Percentiles rank a stretch among this genome's conserved stretches.
phyloP scores from a whole-genome alignment of 805 yeast genomes.

The Zygosaccharomyces gambellarensis region DNA sequence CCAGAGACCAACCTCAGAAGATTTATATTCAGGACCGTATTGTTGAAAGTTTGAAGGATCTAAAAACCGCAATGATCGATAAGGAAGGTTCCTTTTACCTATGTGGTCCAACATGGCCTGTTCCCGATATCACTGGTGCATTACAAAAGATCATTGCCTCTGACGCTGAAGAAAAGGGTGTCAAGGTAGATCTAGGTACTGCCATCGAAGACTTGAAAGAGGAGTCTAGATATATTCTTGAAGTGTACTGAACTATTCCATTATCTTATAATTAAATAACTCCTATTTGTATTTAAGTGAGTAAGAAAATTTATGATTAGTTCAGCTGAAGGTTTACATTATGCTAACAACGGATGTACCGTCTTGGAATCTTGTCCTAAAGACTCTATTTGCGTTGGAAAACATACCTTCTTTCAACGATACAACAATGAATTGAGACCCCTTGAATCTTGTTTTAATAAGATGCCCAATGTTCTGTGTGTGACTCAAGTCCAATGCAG shows the following conservation, averaged over 20 bases:
- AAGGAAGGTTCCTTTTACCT: conserved; percentile 87
- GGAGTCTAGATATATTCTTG: conserved; percentile 83
- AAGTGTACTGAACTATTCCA: conserved; percentile 64
- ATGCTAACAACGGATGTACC: conserved; percentile 90
- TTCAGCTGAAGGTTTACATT: conserved; percentile 37
- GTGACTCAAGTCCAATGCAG: conserved; percentile 94
- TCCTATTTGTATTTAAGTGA: neutral
- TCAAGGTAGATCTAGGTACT: conserved; percentile 63
- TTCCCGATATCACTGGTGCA: conserved; percentile 91
- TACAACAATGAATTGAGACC: conserved; percentile 94
- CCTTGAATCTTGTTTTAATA: conserved; percentile 90
- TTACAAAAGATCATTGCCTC: conserved; percentile 70
- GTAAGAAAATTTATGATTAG: neutral
- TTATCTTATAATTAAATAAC: neutral
- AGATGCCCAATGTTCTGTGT: conserved; percentile 97
- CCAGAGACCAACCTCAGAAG: conserved; percentile 94
- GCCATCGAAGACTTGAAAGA: conserved; percentile 93
- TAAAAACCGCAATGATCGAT: conserved; percentile 72
- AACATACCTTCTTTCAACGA: conserved; percentile 98
- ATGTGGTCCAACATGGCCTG: conserved; percentile 99
- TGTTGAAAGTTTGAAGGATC: conserved; percentile 63
- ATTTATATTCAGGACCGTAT: conserved; percentile 93
- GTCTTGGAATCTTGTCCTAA: conserved; percentile 90
- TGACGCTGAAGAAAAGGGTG: conserved; percentile 67
- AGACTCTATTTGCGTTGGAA: conserved; percentile 91